Evolutionary conservation across 768 basidiomycete genomes (phyloP), one percentile per base, ranked within the genome.

Genomic region (Trametes gibbosa): DNA sequence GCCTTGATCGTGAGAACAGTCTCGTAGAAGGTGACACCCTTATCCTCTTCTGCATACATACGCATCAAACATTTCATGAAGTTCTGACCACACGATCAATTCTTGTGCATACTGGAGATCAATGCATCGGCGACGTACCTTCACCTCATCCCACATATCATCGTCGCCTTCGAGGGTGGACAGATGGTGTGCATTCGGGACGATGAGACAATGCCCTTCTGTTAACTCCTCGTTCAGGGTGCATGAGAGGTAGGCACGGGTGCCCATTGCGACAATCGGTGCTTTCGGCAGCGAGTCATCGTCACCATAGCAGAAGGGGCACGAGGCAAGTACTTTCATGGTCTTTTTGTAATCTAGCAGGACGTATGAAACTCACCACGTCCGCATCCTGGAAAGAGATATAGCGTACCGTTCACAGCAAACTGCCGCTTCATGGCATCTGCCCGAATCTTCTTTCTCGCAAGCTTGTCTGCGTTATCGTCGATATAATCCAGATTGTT

Each of bases 341-440:
- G 97, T 98, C 41, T 86, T 84, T 56, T 95, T 95, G 73, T 94
- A 98, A 73, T 98, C 96, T 97, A 67, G 24, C 40, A 46, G 23
- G 43, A 57, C 23, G 37, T 19, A 51, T 29, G 48, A 52, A 42
- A 58, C 32, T 16, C 27, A 53, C 12, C 9, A 17, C 14, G 14
- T 8, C 3, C 9, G 23, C 14, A 19, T 8, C 3, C n/a, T 23
- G n/a, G 29, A 35, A 25, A 21, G 3, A 23, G 42, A 5, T 7
- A 35, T 25, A 5, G 70, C 80, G 39, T 62, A 92, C 95, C 95
- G 58, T 98, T 85, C 62, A 99, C 91, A 13, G 97, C 97, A 71
- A 98, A 99, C 65, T 94, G 91, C 45, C 95, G 84, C 72, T 95
- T 98, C 89, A 97, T 93, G 21, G 89, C 92, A 68, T 98, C 96